Percentiles rank a stretch among this genome's conserved stretches.
phyloP scores from a whole-genome alignment of 192 early-diverging fungal species.

The Backusella circina region DNA sequence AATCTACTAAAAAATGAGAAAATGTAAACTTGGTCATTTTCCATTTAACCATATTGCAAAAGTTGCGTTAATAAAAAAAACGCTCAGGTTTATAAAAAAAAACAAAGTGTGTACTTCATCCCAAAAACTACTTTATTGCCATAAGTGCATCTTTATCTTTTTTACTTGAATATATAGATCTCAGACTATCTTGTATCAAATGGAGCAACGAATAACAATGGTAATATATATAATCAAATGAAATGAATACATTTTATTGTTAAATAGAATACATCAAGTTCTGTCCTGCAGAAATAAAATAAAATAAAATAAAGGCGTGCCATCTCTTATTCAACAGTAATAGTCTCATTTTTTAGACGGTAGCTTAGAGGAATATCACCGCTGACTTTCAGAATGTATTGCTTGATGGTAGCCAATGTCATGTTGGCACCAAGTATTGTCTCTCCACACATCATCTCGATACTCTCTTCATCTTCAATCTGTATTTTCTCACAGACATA shows the following conservation, averaged over 20 bases:
- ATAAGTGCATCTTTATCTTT: too few species aligned
- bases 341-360: slow-evolving; percentile 13
- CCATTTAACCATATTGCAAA: too few species aligned
- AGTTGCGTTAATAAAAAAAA: too few species aligned
- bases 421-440: slow-evolving; percentile 54
- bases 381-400: slow-evolving; percentile 61
- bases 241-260: neutral
- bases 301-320: neutral
- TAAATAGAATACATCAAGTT: neutral
- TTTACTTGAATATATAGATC: too few species aligned
- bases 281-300: neutral
- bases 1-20: too few species aligned
- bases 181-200: too few species aligned
- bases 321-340: neutral
- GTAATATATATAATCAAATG: neutral
- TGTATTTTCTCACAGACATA: slow-evolving; percentile 81
- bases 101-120: too few species aligned
- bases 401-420: slow-evolving; percentile 66
- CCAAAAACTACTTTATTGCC: too few species aligned
- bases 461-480: slow-evolving; percentile 22
- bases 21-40: too few species aligned
- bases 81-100: too few species aligned
- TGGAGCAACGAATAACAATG: too few species aligned
- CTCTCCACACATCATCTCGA: slow-evolving; percentile 59
- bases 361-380: slow-evolving; percentile 54